Base-by-base conservation (phyloP, 495 filamentous ascomycete genomes). In the Neurospora pannonica region DNA sequence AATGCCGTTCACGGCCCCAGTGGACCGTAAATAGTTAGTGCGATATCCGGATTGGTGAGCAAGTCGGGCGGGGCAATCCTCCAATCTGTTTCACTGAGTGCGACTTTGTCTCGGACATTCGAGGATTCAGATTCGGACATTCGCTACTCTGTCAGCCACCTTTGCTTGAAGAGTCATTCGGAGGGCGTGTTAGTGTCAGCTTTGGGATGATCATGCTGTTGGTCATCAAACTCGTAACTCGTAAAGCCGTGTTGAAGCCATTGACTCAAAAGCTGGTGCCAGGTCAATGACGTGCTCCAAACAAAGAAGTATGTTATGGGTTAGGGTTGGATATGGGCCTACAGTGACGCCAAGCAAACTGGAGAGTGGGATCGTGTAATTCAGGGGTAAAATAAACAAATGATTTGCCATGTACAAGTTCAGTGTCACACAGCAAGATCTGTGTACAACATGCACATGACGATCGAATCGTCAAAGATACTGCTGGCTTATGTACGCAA, bases 341-440 rank as follows among this genome's bases (percentile, higher is more conserved):
- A 34, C 15, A 31, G 1, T 15, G 54, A 34, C 28, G 54, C 13
- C 54, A 67, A 67, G 54, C 24, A 67, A 9, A 36, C 13, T 36
- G 6, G 15, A 31, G 54, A 7, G 6, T 4, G 54, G 28, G 15
- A 36, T 67, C 28, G 24, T 19, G 28, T 34, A 17, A 67, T 19
- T 67, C 54, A 67, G 54, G 54, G 54, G 54, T 67, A 67, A 67
- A 67, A 67, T 67, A 67, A 67, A 67, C 54, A 67, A 67, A 67
- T 6, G 19, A 17, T 67, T 19, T 9, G 54, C 28, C 28, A 34
- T 34, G 54, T 7, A 62, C 15, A 6, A 9, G 3, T 34, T 8
- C 3, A 67, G 1, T 34, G 54, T 67, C 24, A 11, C 31, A 17
- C 54, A 9, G 3, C 8, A 34, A 8, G 28, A 31, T 19, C 24